phyloP scores from a whole-genome alignment of 345 rosid genomes.

The Camelina neglecta region DNA sequence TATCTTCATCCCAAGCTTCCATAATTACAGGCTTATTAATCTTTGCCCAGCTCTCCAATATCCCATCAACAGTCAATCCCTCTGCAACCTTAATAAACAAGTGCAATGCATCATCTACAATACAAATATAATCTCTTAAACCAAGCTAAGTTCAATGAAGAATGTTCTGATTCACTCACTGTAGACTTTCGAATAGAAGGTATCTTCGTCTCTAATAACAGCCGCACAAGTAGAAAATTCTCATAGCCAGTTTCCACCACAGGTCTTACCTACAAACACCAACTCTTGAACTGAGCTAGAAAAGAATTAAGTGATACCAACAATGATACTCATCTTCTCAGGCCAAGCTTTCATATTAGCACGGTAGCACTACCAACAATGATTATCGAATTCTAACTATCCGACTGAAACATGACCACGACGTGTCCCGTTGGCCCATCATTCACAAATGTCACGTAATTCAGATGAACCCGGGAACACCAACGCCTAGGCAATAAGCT shows the following conservation, averaged over 20 bases:
- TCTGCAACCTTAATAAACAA: conserved; percentile 64
- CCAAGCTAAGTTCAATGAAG: conserved; percentile 11
- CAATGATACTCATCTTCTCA: neutral
- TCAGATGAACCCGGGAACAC: no score
- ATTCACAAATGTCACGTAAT: no score
- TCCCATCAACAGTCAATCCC: conserved; percentile 70
- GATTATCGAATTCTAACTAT: no score
- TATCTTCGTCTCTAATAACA: conserved; percentile 69
- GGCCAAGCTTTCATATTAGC: no score
- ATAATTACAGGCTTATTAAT: conserved; percentile 67
- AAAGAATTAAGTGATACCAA: neutral
- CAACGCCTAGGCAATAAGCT: no score
- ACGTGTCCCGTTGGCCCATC: no score
- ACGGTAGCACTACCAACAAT: no score
- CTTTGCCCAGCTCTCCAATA: conserved; percentile 78
- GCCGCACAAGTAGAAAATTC: conserved; percentile 74
- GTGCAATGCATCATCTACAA: neutral
- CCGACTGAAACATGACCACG: no score
- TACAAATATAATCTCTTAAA: neutral
- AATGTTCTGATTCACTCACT: conserved; percentile 48
- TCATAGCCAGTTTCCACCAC: conserved; percentile 97
- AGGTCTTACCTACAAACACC: conserved; percentile 72
- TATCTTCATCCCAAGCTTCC: conserved; percentile 85
- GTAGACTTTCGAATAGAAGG: conserved; percentile 76
- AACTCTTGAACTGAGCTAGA: neutral